Conservation (phyloP, 805 yeast genomes). For the Ogataea methanolica region DNA sequence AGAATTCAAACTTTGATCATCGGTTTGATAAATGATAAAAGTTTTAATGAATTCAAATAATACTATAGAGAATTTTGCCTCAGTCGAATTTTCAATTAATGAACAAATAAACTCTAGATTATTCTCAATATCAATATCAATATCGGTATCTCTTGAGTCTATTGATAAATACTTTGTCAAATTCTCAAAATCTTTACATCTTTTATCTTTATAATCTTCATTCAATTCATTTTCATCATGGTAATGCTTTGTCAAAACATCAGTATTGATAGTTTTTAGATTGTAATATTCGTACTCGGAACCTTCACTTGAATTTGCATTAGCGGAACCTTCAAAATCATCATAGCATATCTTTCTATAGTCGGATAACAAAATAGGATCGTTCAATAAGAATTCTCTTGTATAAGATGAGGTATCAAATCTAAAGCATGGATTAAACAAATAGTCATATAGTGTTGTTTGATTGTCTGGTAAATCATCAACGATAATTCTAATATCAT, state of each 20-base stretch:
- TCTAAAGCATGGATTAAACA: slow-evolving; percentile 6
- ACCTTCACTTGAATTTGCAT: background rate
- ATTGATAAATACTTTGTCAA: slow-evolving; percentile 10
- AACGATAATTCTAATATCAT: slow-evolving; percentile 11
- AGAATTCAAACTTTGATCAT: slow-evolving; percentile 7
- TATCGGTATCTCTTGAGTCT: slow-evolving; percentile 7
- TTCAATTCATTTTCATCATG: too few species aligned
- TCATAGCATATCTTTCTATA: slow-evolving; percentile 12
- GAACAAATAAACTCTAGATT: slow-evolving; percentile 8
- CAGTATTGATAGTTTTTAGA: background rate
- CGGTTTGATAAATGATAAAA: slow-evolving; percentile 16
- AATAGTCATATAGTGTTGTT: slow-evolving; percentile 3
- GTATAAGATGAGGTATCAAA: slow-evolving; percentile 10
- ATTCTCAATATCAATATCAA: slow-evolving; percentile 6
- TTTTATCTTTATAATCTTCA: too few species aligned
- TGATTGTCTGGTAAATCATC: slow-evolving; percentile 3
- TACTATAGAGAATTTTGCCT: slow-evolving; percentile 7
- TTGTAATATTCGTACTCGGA: too few species aligned
- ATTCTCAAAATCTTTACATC: background rate
- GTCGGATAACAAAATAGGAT: slow-evolving; percentile 6
- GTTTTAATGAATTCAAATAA: slow-evolving; percentile 14
- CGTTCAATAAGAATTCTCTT: slow-evolving; percentile 7
- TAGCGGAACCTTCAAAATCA: slow-evolving; percentile 3
- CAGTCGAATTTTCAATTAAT: slow-evolving; percentile 8
- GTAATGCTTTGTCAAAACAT: too few species aligned